These are phyloP conservation scores for Xylariaceae sp. DNA, from an alignment of 2,329 filamentous ascomycete species.

Conservation along the genomic window DNA sequence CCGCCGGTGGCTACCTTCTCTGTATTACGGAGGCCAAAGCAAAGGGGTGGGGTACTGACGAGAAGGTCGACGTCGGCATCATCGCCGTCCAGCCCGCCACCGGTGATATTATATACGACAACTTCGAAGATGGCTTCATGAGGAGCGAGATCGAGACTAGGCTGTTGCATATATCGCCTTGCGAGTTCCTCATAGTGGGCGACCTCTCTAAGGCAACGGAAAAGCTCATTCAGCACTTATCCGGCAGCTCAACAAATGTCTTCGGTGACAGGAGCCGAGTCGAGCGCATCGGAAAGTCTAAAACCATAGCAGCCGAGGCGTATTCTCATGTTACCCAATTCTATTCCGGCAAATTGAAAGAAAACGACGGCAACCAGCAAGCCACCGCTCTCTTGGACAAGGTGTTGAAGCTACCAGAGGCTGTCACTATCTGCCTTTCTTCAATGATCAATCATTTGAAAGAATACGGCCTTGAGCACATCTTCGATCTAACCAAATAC, in stretches of 20 bases:
- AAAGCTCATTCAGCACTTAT: conserved; percentile 85
- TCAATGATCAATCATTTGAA: conserved; percentile 92
- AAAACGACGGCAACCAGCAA: conserved; percentile 50
- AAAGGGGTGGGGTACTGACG: conserved; percentile 78
- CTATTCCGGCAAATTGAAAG: conserved; percentile 80
- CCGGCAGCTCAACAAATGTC: conserved; percentile 82
- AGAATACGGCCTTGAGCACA: conserved; percentile 90
- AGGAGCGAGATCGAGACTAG: conserved; percentile 91
- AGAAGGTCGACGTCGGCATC: conserved; percentile 87
- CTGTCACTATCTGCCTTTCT: conserved; percentile 86
- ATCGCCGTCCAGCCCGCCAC: conserved; percentile 93
- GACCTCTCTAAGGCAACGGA: conserved; percentile 86
- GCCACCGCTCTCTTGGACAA: conserved; percentile 72
- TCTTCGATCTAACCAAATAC: conserved; percentile 94
- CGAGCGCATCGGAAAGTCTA: conserved; percentile 70
- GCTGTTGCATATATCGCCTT: conserved; percentile 91
- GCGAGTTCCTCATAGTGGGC: conserved; percentile 90
- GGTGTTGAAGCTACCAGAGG: conserved; percentile 77
- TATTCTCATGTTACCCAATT: conserved; percentile 89
- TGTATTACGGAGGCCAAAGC: conserved; percentile 83
- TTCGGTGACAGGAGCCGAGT: conserved; percentile 88
- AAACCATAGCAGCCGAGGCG: conserved; percentile 78
- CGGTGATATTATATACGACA: conserved; percentile 92
- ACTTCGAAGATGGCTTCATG: conserved; percentile 98
- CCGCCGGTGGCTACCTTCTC: conserved; percentile 78